Conservation (phyloP, 129 eudicot species). For the Centaurea solstitialis region DNA sequence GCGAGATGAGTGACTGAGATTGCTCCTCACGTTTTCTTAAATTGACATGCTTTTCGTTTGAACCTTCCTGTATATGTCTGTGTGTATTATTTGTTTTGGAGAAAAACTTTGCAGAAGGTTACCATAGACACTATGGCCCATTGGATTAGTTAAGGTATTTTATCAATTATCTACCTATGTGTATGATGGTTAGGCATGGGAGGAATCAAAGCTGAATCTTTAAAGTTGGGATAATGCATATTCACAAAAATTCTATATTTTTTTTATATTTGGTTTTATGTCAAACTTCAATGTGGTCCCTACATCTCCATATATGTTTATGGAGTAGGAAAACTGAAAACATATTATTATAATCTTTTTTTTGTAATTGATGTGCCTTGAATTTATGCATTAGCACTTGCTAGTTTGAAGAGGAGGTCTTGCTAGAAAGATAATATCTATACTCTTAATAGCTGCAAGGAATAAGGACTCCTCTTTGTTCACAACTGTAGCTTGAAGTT, state of each 20-base stretch:
- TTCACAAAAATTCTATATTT: neutral
- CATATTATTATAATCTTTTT: neutral
- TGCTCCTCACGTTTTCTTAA: too few relatives aligned
- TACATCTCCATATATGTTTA: neutral
- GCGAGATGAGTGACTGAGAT: too few relatives aligned
- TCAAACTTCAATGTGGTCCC: neutral
- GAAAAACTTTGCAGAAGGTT: neutral
- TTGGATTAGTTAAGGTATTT: neutral
- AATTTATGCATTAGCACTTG: neutral
- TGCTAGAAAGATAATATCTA: neutral
- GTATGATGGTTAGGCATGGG: neutral
- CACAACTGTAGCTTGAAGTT: too few relatives aligned
- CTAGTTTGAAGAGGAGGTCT: neutral
- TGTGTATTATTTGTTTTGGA: neutral
- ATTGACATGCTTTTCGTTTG: too few relatives aligned
- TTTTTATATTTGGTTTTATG: neutral
- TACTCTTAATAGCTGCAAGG: neutral
- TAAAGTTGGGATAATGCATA: neutral
- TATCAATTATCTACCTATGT: neutral
- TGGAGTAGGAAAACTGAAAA: neutral
- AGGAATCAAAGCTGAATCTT: neutral
- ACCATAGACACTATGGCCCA: neutral
- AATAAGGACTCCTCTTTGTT: too few relatives aligned
- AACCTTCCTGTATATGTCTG: neutral
- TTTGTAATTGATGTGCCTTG: neutral